These are phyloP conservation scores for Phascolomyces articulosus DNA, from an alignment of 371 early-diverging fungal genomes.

Conservation along the genomic window DNA sequence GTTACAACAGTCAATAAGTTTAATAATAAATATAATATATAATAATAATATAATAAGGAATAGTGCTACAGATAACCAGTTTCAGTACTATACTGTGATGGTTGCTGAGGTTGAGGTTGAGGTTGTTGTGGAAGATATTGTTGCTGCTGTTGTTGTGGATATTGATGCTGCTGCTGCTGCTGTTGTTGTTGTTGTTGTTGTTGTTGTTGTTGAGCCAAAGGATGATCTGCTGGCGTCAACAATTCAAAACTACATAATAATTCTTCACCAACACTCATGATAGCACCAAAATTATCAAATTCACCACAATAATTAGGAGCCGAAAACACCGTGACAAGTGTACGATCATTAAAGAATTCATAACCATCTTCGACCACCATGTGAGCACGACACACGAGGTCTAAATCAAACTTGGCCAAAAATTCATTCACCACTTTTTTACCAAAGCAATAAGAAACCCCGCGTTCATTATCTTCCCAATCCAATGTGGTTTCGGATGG, in stretches of 20 bases:
- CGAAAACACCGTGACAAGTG: conserved; percentile 95
- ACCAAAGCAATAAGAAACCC: conserved; percentile 96
- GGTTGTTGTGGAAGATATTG: background rate
- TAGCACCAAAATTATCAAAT: conserved; percentile 94
- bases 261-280: conserved; percentile 93
- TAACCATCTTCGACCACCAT: conserved; percentile 99
- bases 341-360: conserved; percentile 96
- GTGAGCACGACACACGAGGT: conserved; percentile 96
- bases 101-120: background rate
- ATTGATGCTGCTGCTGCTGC: background rate
- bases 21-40: too few species aligned
- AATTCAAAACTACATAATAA: conserved; percentile 85
- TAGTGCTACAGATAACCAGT: too few species aligned
- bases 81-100: background rate
- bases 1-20: too few species aligned
- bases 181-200: background rate
- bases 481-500: conserved; percentile 75
- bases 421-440: conserved; percentile 86
- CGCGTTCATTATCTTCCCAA: conserved; percentile 98
- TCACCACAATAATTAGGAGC: conserved; percentile 99
- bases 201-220: conserved; percentile 14
- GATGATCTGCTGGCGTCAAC: conserved; percentile 30
- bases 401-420: conserved; percentile 81
- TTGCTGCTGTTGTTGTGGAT: background rate
- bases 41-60: too few species aligned